Conservation (phyloP, 202 grass and related monocot species). For the Zoysia matrella region DNA sequence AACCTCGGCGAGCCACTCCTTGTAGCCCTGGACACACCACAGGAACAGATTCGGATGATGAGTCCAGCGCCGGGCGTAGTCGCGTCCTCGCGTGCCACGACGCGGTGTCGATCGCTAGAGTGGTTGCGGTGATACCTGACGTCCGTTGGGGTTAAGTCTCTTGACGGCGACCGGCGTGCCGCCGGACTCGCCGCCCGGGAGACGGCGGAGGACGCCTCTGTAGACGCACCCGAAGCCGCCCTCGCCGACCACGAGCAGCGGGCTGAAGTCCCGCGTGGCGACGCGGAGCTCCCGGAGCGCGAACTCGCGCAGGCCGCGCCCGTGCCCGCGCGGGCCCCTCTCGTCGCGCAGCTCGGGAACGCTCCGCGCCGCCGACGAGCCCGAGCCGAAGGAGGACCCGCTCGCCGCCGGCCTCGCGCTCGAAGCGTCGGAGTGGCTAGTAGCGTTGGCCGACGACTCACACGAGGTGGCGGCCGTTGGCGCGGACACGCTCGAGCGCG, state of each 20-base stretch:
- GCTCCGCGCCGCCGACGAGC: slow-evolving; percentile 35
- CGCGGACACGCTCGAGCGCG: slow-evolving; percentile 11
- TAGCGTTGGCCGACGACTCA: slow-evolving; percentile 24
- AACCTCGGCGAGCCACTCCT: slow-evolving; percentile 60
- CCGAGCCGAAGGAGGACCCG: slow-evolving; percentile 30
- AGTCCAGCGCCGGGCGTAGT: not conserved
- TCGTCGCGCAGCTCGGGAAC: slow-evolving; percentile 52
- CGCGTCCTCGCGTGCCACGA: too few relatives aligned
- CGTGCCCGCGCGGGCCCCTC: slow-evolving; percentile 3
- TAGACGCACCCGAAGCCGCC: slow-evolving; percentile 68
- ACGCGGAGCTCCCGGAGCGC: slow-evolving; percentile 50
- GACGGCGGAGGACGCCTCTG: slow-evolving; percentile 45
- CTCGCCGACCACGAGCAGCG: slow-evolving; percentile 60
- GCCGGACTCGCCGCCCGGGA: slow-evolving; percentile 23
- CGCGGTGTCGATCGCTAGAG: not conserved
- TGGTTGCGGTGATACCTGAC: slow-evolving; percentile 41
- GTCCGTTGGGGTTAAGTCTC: slow-evolving; percentile 51
- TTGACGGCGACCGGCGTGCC: slow-evolving; percentile 51
- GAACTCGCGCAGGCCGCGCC: slow-evolving; percentile 43
- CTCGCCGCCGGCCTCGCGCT: slow-evolving; percentile 31
- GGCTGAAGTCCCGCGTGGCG: slow-evolving; percentile 58
- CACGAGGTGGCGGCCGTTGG: not conserved
- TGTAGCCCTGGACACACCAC: slow-evolving; percentile 38
- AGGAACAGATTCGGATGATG: not conserved
- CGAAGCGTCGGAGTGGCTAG: slow-evolving; percentile 26